phyloP scores from a whole-genome alignment of 495 filamentous ascomycete genomes.

The Penicillium mononematosum region DNA sequence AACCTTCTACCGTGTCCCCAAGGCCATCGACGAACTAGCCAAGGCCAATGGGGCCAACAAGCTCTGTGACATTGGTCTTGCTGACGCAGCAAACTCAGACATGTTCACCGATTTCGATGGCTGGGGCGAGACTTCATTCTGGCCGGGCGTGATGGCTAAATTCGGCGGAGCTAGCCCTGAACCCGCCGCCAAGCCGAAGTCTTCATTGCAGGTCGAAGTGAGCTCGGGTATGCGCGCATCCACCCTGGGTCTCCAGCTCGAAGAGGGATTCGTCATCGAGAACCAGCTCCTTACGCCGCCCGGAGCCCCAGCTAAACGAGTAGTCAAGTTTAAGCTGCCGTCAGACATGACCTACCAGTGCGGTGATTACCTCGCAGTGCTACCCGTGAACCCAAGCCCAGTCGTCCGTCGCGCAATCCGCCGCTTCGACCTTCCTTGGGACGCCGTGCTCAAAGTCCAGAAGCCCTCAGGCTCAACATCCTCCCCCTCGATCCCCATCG shows the following conservation, averaged over 20 bases:
- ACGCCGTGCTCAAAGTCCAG: slow-evolving; percentile 52
- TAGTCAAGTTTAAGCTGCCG: slow-evolving; percentile 66
- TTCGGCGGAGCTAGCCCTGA: slow-evolving; percentile 38
- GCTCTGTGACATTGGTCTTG: slow-evolving; percentile 55
- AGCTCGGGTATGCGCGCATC: slow-evolving; percentile 57
- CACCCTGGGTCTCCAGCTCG: slow-evolving; percentile 63
- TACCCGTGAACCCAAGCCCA: slow-evolving; percentile 64
- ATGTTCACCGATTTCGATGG: slow-evolving; percentile 70
- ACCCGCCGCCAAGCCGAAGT: slow-evolving; percentile 28
- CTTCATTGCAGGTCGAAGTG: slow-evolving; percentile 54
- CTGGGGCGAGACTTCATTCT: slow-evolving; percentile 65
- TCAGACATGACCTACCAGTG: slow-evolving; percentile 63
- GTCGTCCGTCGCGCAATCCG: slow-evolving; percentile 55
- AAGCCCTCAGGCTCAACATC: slow-evolving; percentile 34
- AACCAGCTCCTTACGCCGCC: slow-evolving; percentile 54
- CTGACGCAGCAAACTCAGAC: slow-evolving; percentile 61
- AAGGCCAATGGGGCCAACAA: slow-evolving; percentile 51
- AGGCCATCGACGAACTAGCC: slow-evolving; percentile 54
- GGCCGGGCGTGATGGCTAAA: slow-evolving; percentile 58
- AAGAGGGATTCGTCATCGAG: slow-evolving; percentile 58
- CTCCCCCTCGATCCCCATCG: slow-evolving; percentile 56
- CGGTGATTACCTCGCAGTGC: slow-evolving; percentile 74
- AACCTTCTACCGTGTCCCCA: slow-evolving; percentile 74
- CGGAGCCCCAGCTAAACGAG: slow-evolving; percentile 57
- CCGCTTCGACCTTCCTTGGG: slow-evolving; percentile 59